Evolutionary conservation across 176 grass and related monocot genomes (phyloP).

Genomic region (Eragrostis curvula): DNA sequence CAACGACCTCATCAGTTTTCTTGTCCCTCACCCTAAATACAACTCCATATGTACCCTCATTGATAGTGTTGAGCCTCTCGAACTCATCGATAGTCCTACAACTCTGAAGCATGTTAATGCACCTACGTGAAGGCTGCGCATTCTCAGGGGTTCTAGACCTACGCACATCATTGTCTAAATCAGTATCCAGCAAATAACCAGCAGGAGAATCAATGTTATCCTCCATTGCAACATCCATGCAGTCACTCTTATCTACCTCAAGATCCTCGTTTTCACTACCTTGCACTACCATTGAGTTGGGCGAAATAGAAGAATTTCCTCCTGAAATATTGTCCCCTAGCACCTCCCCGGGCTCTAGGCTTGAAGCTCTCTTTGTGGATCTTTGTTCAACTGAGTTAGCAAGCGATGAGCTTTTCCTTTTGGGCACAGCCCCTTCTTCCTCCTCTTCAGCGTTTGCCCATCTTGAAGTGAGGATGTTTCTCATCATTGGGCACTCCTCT

Average conservation of each 20-base stretch:
- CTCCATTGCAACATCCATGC: conserved; percentile 52
- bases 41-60: conserved; percentile 96
- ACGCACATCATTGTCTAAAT: conserved; percentile 32
- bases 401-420: conserved; percentile 48
- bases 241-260: conserved; percentile 35
- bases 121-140: conserved; percentile 44
- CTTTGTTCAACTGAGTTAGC: conserved; percentile 28
- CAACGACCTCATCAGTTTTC: conserved; percentile 89
- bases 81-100: conserved; percentile 97
- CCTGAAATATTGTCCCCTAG: conserved; percentile 49
- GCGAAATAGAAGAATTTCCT: conserved; percentile 47
- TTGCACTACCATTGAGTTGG: conserved; percentile 47
- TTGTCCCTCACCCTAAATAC: conserved; percentile 92
- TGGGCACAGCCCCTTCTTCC: conserved; percentile 30
- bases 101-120: conserved; percentile 86
- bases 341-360: conserved; percentile 56
- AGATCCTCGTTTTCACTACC: conserved; percentile 33
- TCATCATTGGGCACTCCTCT: conserved; percentile 38
- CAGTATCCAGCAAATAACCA: conserved; percentile 18
- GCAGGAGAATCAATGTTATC: conserved; percentile 27
- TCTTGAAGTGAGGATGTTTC: conserved; percentile 79
- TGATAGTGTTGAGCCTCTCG: conserved; percentile 85
- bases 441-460: conserved; percentile 72
- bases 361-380: conserved; percentile 39
- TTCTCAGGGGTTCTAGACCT: conserved; percentile 58